phyloP scores from a whole-genome alignment of 2,329 filamentous ascomycete genomes.

The Coleophoma crateriformis region DNA sequence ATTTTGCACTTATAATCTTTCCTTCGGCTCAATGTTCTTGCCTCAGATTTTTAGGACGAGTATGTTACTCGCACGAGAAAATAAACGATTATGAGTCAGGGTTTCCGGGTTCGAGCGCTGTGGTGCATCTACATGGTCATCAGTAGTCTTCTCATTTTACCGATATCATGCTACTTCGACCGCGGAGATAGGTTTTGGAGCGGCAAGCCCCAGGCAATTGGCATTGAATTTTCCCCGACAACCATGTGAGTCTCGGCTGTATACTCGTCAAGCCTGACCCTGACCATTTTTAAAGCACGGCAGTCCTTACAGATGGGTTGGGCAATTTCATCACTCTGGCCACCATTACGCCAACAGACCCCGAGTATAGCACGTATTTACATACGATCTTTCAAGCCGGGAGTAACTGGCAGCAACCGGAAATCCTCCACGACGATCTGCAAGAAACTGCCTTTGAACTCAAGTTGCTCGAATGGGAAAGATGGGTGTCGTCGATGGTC shows the following conservation, averaged over 20 bases:
- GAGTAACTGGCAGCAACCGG: background rate
- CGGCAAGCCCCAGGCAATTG: slow-evolving; percentile 9
- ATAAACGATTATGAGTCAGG: too few relatives aligned
- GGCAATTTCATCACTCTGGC: slow-evolving; percentile 5
- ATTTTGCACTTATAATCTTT: too few relatives aligned
- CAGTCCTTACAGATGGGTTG: slow-evolving; percentile 6
- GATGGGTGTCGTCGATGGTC: background rate
- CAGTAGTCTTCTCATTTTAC: too few relatives aligned
- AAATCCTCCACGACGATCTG: background rate
- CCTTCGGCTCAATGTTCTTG: too few relatives aligned
- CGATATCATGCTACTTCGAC: background rate
- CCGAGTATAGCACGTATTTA: slow-evolving; percentile 3
- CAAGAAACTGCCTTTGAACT: background rate
- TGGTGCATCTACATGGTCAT: too few relatives aligned
- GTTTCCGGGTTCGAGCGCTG: too few relatives aligned
- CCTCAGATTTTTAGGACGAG: too few relatives aligned
- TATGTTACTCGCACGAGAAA: too few relatives aligned
- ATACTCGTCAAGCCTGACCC: background rate
- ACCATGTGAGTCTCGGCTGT: slow-evolving; percentile 1
- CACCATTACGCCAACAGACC: background rate
- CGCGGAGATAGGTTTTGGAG: slow-evolving; percentile 7
- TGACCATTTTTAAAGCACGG: slow-evolving; percentile 2
- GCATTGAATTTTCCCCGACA: slow-evolving; percentile 7
- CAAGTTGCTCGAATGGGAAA: background rate
- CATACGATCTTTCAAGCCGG: background rate